Evolutionary conservation across 805 yeast genomes (phyloP).

Genomic region (Naumovozyma dairenensis): DNA sequence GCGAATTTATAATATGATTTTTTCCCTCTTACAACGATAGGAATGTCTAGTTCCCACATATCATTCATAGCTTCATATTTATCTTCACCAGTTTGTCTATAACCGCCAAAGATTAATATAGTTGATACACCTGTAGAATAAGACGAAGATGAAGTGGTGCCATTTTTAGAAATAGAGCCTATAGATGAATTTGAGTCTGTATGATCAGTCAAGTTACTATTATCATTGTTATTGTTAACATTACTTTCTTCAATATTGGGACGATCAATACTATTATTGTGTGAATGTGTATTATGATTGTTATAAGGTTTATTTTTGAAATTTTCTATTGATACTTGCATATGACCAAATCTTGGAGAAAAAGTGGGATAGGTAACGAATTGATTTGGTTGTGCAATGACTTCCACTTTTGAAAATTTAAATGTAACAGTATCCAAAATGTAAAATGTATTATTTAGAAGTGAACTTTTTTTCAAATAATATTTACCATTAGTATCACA

Average conservation of each 20-base stretch:
- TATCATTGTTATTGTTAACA: neutral
- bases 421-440: conserved; percentile 45
- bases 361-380: conserved; percentile 25
- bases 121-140: conserved; percentile 7
- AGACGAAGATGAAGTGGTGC: neutral
- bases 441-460: conserved; percentile 45
- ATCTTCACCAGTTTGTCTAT: conserved; percentile 26
- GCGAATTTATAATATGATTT: conserved; percentile 31
- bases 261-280: too few relatives aligned
- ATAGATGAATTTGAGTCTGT: neutral
- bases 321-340: conserved; percentile 25
- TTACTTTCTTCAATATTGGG: too few relatives aligned
- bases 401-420: conserved; percentile 39
- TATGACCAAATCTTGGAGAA: conserved; percentile 34
- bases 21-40: conserved; percentile 30
- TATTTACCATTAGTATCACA: conserved; percentile 28
- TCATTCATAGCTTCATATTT: conserved; percentile 31
- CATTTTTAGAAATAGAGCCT: neutral
- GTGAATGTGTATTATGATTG: too few relatives aligned
- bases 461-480: conserved; percentile 33
- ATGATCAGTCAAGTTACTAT: neutral
- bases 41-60: conserved; percentile 34
- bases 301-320: too few relatives aligned
- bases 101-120: conserved; percentile 41
- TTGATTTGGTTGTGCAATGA: conserved; percentile 28